Evolutionary conservation across 768 basidiomycete genomes (phyloP), one percentile per base, ranked within the genome.

Genomic region (Terana coerulea): DNA sequence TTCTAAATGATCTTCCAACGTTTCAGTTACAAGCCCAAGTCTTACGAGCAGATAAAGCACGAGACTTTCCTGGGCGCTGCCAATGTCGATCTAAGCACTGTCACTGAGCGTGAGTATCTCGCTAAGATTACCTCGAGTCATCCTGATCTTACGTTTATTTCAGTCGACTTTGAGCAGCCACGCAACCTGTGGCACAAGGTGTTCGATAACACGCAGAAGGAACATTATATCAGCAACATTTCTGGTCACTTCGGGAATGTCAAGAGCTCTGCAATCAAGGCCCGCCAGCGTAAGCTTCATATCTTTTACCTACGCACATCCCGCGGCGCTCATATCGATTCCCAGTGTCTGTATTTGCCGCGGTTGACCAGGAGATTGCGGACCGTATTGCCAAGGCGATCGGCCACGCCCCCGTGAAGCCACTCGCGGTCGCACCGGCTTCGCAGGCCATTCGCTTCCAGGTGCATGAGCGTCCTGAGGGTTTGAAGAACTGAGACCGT

Each of bases 131-230:
- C 28, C 19, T 4, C 43, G 14, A 35, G 21, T 45, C 19, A 17
- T 34, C 24, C 26, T 45, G 3, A 19, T 49, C 17, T 5, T 15
- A n/a, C 11, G 48, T 9, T 39, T 9, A 48, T 26, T 56, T 1
- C 49, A 88, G 86, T 90, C 58, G 88, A 91, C 73, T 91, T 91
- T 60, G 88, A 90, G 71, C 89, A 90, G 65, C 88, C 88, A 10
- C 83, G 87, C 52, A 78, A 74, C 21, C 67, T 91, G 47, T 91
- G 81, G 75, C 63, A 60, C 51, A 80, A 75, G 57, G 87, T 90
- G 15, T 80, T 84, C 77, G 76, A 74, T 49, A 80, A 88, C 52
- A 64, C 71, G 24, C 75, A 77, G 57, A 74, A 81, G 31, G 74
- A 78, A 53, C 79, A 83, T 58, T 81, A 84, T 45, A 77, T 90